phyloP scores from a whole-genome alignment of 768 basidiomycete genomes.

The Botryobasidium botryosum region DNA sequence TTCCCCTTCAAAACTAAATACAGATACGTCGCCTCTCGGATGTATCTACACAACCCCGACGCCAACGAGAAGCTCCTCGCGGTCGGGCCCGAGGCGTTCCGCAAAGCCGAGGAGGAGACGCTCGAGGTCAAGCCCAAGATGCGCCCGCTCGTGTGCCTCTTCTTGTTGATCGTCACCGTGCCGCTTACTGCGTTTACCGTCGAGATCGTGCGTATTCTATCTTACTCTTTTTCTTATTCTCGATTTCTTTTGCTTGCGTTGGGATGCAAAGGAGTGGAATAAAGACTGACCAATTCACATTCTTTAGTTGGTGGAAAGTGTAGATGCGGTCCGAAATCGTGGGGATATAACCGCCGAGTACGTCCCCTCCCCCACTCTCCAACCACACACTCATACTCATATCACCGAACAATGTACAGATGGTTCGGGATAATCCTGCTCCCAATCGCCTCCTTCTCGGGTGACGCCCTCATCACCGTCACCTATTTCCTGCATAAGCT shows the following conservation, averaged over 20 bases:
- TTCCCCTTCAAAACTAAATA: too few species aligned
- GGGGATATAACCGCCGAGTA: conserved; percentile 29
- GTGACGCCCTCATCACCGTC: conserved; percentile 45
- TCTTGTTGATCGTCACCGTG: conserved; percentile 34
- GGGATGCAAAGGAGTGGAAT: too few species aligned
- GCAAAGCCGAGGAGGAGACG: too few species aligned
- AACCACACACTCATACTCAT: too few species aligned
- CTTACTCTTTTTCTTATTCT: not conserved
- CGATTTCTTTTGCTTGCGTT: not conserved
- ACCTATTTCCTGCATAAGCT: conserved; percentile 36
- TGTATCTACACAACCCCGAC: conserved; percentile 56
- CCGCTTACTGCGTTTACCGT: conserved; percentile 50
- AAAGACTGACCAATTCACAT: too few species aligned
- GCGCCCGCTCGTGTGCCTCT: conserved; percentile 45
- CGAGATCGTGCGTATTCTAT: conserved; percentile 36
- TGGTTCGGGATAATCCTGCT: conserved; percentile 63
- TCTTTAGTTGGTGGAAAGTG: conserved; percentile 46
- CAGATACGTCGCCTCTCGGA: conserved; percentile 46
- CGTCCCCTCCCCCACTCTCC: too few species aligned
- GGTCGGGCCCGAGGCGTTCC: not conserved
- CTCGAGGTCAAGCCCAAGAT: conserved; percentile 4
- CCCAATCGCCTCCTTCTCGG: conserved; percentile 56
- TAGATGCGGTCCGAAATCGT: conserved; percentile 35
- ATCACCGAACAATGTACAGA: too few species aligned
- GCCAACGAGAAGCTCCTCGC: conserved; percentile 30